Evolutionary conservation across 148 eudicot species (phyloP).

Genomic region (Silene uniflora): DNA sequence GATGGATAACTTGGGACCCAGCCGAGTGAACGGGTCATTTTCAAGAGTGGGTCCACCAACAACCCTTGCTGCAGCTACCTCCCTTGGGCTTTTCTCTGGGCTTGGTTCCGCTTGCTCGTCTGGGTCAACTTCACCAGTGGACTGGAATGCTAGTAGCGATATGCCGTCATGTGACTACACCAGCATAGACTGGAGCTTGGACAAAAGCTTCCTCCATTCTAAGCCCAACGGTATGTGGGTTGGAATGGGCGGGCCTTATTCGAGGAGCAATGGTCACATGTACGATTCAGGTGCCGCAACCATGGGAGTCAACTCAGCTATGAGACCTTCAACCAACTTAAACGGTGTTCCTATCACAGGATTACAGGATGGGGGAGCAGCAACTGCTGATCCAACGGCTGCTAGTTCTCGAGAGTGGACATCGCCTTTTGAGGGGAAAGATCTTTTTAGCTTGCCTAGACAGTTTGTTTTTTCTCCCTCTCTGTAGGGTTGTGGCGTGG

Average conservation of each 20-base stretch:
- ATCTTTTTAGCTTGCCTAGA: constrained; percentile 84
- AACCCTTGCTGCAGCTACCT: constrained; percentile 71
- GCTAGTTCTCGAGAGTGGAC: constrained; percentile 82
- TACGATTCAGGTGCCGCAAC: constrained; percentile 42
- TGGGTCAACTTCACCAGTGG: constrained; percentile 74
- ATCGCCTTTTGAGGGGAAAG: constrained; percentile 94
- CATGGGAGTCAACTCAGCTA: constrained; percentile 32
- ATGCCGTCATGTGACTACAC: constrained; percentile 66
- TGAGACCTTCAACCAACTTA: constrained; percentile 49
- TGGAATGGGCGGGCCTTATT: constrained; percentile 32
- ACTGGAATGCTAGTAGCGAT: constrained; percentile 76
- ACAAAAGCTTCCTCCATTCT: constrained; percentile 29
- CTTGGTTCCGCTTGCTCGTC: constrained; percentile 59
- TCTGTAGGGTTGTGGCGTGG: constrained; percentile 47
- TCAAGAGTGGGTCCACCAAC: constrained; percentile 45
- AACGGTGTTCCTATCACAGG: constrained; percentile 43
- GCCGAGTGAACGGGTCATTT: constrained; percentile 39
- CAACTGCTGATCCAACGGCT: constrained; percentile 37
- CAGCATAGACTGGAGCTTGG: constrained; percentile 92
- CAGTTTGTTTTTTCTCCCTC: constrained; percentile 98
- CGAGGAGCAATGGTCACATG: constrained; percentile 28
- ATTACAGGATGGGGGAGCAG: constrained; percentile 54
- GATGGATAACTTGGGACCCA: constrained; percentile 40
- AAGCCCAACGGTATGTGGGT: constrained; percentile 54
- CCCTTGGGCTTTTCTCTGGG: constrained; percentile 89